Conservation (phyloP, 345 rosid genomes). For the Populus pruinosa region DNA sequence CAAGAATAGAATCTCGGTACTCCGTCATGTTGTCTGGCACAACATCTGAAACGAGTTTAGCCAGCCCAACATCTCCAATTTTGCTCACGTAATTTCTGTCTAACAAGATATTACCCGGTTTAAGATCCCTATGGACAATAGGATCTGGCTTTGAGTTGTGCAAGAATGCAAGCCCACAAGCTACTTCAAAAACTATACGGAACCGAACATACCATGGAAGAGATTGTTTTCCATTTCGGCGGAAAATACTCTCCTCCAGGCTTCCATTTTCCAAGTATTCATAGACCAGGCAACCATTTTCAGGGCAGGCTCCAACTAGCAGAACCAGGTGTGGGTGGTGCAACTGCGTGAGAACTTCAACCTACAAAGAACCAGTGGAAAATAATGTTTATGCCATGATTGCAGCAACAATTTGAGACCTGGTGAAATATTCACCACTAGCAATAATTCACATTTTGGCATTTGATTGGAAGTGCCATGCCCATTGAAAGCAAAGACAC, state of each 20-base stretch:
- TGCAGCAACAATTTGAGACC: neutral
- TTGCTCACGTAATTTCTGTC: slow-evolving; percentile 75
- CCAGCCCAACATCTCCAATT: slow-evolving; percentile 88
- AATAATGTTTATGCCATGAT: neutral
- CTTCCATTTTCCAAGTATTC: slow-evolving; percentile 88
- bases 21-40: slow-evolving; percentile 67
- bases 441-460: neutral
- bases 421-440: neutral
- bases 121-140: slow-evolving; percentile 78
- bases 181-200: slow-evolving; percentile 69
- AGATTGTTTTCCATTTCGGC: slow-evolving; percentile 50
- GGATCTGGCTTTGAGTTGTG: slow-evolving; percentile 94
- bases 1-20: slow-evolving; percentile 61
- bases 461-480: no score
- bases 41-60: slow-evolving; percentile 69
- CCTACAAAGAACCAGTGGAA: slow-evolving; percentile 39
- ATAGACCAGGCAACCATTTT: slow-evolving; percentile 68
- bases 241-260: slow-evolving; percentile 58
- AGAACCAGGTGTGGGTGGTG: slow-evolving; percentile 73
- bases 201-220: slow-evolving; percentile 84
- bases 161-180: slow-evolving; percentile 77
- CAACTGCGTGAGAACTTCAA: slow-evolving; percentile 78
- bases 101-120: slow-evolving; percentile 73
- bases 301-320: slow-evolving; percentile 91
- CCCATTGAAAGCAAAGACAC: no score